These are phyloP conservation scores for Macrolepiota dolichaula DNA, from an alignment of 768 basidiomycete genomes.

Conservation along the genomic window DNA sequence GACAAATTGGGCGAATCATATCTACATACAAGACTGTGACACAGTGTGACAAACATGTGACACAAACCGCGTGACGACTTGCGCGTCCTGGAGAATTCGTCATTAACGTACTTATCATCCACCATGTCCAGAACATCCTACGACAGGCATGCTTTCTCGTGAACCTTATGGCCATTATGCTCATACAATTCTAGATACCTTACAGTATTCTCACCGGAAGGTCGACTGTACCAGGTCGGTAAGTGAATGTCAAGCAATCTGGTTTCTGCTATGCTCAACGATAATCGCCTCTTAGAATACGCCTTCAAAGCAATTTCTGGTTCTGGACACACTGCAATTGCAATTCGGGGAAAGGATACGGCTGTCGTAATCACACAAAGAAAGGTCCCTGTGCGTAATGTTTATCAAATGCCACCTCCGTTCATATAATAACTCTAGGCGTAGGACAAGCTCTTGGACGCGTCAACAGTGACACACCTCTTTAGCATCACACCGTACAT, in stretches of 20 bases:
- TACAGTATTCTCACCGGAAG: slow-evolving; percentile 96
- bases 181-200: slow-evolving; percentile 62
- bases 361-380: slow-evolving; percentile 96
- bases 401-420: not conserved
- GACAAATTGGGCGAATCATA: slow-evolving; percentile 9
- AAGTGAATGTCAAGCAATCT: slow-evolving; percentile 24
- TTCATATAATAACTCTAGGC: slow-evolving; percentile 14
- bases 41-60: slow-evolving; percentile 23
- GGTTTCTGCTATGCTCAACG: not conserved
- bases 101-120: slow-evolving; percentile 22
- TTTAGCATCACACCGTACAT: slow-evolving; percentile 96
- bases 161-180: not conserved
- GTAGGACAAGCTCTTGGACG: slow-evolving; percentile 96
- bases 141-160: slow-evolving; percentile 56
- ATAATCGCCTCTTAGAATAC: slow-evolving; percentile 63
- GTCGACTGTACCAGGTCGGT: slow-evolving; percentile 98
- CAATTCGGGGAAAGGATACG: slow-evolving; percentile 92
- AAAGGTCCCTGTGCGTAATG: slow-evolving; percentile 85
- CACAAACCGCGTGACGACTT: slow-evolving; percentile 47
- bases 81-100: slow-evolving; percentile 38
- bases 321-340: slow-evolving; percentile 90
- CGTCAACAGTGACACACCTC: slow-evolving; percentile 90
- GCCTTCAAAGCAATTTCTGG: slow-evolving; percentile 99
- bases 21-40: slow-evolving; percentile 8
- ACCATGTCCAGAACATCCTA: slow-evolving; percentile 93